Evolutionary conservation across 164 flowering plant genomes (phyloP), one percentile per base, ranked within the genome.

Genomic region (Santalum album): DNA sequence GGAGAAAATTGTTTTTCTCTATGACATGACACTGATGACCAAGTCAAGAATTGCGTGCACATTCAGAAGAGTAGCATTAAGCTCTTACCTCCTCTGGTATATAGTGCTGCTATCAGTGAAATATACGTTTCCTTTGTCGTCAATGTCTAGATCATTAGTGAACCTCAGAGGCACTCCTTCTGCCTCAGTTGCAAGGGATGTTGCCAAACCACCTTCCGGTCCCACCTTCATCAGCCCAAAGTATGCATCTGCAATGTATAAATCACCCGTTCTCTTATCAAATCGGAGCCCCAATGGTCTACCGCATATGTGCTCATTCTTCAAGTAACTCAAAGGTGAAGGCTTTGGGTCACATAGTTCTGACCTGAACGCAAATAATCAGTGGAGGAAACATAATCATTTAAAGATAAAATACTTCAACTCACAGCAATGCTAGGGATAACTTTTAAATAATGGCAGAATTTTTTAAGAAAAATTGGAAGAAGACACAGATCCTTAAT

Each of bases 231-330:
- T 52, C 67, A 92, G 65, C 46, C 99, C 99, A 34, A 89, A 65
- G 68, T 92, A 92, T n/a, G 99, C 97, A 76, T 92, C 99, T 32
- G 95, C 96, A 55, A 92, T 92, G 69, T 85, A 89, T 43, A 92
- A 39, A 52, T 89, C 95, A 46, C 96, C 90, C 18, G 85, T 89
- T 71, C 72, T 85, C 78, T 89, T 87, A 64, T 87, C 69, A 53
- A 92, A 92, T 14, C 96, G 76, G 15, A 92, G 83, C 39, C 97
- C 99, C 69, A 92, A 62, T 35, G 99, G 96, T 57, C 99, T 75
- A 20, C 99, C 99, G 56, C 99, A 92, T 29, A 89, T 73, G 51
- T 92, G 99, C 74, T 92, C 99, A 50, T 82, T 75, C 78, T 77
- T 76, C 71, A 82, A 44, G 68, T 92, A 87, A 56, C 70, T 61